phyloP scores from a whole-genome alignment of 805 yeast genomes.

The Starmerella scarabaei region DNA sequence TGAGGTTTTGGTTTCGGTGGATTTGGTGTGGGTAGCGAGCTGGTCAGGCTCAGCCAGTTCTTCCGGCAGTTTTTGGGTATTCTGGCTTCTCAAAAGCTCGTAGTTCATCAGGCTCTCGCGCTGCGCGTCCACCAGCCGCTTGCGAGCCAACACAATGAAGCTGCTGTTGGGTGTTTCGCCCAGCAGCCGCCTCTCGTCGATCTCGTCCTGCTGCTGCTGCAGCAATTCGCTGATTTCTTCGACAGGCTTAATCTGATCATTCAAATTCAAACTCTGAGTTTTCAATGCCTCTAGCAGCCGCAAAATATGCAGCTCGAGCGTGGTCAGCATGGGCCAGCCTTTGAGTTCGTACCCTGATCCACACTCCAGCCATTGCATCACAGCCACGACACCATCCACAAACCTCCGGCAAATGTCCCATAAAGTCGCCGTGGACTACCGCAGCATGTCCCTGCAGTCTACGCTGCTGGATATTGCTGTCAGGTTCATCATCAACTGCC shows the following conservation, averaged over 20 bases:
- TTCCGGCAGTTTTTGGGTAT: neutral
- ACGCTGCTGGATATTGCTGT: slow-evolving; percentile 54
- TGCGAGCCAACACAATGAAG: slow-evolving; percentile 9
- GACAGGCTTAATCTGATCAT: slow-evolving; percentile 7
- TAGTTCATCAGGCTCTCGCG: slow-evolving; percentile 6
- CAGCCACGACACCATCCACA: no score
- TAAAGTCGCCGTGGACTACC: no score
- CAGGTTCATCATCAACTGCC: slow-evolving; percentile 81
- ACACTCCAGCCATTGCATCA: no score
- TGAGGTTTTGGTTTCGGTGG: no score
- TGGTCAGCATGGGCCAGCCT: slow-evolving; percentile 7
- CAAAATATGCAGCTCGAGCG: slow-evolving; percentile 6
- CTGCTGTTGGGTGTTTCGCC: neutral
- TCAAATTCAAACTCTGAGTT: slow-evolving; percentile 1
- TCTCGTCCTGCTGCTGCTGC: slow-evolving; percentile 11
- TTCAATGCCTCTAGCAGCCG: slow-evolving; percentile 8
- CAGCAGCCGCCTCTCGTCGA: slow-evolving; percentile 9
- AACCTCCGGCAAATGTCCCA: no score
- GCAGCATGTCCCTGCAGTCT: slow-evolving; percentile 18
- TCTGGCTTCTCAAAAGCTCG: neutral
- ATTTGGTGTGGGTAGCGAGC: neutral
- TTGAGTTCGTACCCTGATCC: no score
- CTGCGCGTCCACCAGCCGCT: slow-evolving; percentile 21
- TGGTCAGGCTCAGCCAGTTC: neutral
- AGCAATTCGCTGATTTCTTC: slow-evolving; percentile 8